Percentiles rank a stretch among this genome's conserved stretches.
These are phyloP conservation scores for Hypoxylon subgilvum DNA, from an alignment of 495 filamentous ascomycete genomes.

Conservation along the genomic window DNA sequence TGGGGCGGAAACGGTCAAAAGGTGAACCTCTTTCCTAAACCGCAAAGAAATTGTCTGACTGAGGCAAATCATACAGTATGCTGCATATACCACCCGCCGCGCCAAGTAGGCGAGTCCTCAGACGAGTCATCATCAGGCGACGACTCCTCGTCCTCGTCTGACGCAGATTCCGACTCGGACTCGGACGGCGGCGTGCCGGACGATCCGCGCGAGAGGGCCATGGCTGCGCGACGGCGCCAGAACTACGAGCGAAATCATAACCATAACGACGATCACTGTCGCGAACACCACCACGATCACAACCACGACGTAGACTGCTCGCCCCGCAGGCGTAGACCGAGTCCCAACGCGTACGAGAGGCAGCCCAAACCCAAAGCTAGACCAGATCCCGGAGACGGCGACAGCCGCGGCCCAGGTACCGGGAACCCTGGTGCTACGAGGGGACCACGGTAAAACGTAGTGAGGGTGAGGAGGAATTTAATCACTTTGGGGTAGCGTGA, in stretches of 20 bases:
- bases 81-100: conserved; percentile 94
- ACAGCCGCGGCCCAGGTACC: conserved; percentile 7
- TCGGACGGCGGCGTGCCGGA: conserved; percentile 35
- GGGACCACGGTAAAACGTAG: neutral
- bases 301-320: conserved; percentile 50
- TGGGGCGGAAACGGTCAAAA: conserved; percentile 93
- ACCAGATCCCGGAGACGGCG: conserved; percentile 14
- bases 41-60: too few relatives aligned
- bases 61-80: conserved; percentile 67
- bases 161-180: conserved; percentile 53
- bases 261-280: conserved; percentile 48
- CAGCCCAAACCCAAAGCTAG: conserved; percentile 68
- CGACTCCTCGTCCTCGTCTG: conserved; percentile 60
- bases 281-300: conserved; percentile 50
- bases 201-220: conserved; percentile 36
- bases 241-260: conserved; percentile 40
- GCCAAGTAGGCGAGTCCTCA: conserved; percentile 82
- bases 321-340: conserved; percentile 67
- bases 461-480: too few relatives aligned
- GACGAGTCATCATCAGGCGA: conserved; percentile 69
- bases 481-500: too few relatives aligned
- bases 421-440: conserved; percentile 1
- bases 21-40: too few relatives aligned
- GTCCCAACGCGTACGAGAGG: conserved; percentile 95
- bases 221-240: conserved; percentile 28